Base-by-base conservation (phyloP, 768 basidiomycete species). In the Epithele typhae region DNA sequence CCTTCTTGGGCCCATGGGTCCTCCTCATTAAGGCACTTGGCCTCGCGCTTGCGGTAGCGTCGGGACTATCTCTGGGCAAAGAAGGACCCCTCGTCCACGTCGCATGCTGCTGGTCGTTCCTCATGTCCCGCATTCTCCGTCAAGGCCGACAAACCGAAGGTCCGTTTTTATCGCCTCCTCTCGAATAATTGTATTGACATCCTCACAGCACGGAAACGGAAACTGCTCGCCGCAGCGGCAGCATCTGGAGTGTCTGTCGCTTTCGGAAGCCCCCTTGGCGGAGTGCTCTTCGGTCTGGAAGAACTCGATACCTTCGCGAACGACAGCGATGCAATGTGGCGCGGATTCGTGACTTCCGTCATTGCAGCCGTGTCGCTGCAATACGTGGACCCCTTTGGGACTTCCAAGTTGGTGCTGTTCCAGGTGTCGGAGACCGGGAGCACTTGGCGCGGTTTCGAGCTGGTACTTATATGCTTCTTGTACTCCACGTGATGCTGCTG, bases 61-160 rank as follows among this genome's bases (percentile, higher is more conserved):
- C 88, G 4, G 91, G 91, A 0, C 70, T 93, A 15, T 89, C 87
- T 1, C 68, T 93, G 21, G 89, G 89, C 18, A 92, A 92, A 68
- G 90, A 92, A 81, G 91, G 90, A 0, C 91, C 90, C 4, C 68
- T 94, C 24, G 87, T 92, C 0, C 91, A 93, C 59, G 86, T 95
- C 43, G 75, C 87, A 3, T 86, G 84, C 47, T 92, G 90, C 61
- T 77, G 90, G 68, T 87, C 87, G 6, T 84, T 79, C 59, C 70
- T 88, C 30, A 63, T 86, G 25, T 81, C 82, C 4, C 66, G 79
- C 4, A 61, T 82, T 35, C 88, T 92, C 63, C 69, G 73, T 37
- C 80, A 87, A 59, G 87, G 85, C 57, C 76, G 81, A 45, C 71
- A 77, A 33, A 94, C 87, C 61, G 91, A 94, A 77, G 81, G 86